phyloP scores from a whole-genome alignment of 129 eudicot genomes.

The Chrysanthemum lavandulifolium region DNA sequence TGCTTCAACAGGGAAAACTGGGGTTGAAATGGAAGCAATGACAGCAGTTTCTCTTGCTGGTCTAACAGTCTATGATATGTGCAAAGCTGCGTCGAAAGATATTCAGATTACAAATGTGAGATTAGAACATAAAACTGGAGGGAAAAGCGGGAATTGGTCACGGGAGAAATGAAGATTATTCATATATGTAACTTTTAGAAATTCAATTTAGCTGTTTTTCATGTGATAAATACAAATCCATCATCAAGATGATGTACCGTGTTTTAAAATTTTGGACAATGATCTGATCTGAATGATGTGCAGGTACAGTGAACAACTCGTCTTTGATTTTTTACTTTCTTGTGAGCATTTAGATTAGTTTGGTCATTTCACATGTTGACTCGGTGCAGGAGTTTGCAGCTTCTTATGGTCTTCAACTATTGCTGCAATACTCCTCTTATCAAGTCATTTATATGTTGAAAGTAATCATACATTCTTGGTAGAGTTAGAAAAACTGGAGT shows the following conservation, averaged over 20 bases:
- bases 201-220: not conserved
- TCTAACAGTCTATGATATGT: slow-evolving; percentile 94
- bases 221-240: not conserved
- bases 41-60: slow-evolving; percentile 87
- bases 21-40: slow-evolving; percentile 97
- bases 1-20: slow-evolving; percentile 76
- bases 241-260: slow-evolving; percentile 14
- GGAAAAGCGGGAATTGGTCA: slow-evolving; percentile 89
- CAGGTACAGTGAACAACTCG: not conserved
- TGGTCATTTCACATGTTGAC: slow-evolving; percentile 5
- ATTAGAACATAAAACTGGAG: slow-evolving; percentile 77
- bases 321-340: not conserved
- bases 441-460: not conserved
- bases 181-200: not conserved
- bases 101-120: slow-evolving; percentile 65
- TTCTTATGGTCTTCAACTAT: slow-evolving; percentile 11
- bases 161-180: slow-evolving; percentile 45
- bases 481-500: too few relatives aligned
- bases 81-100: slow-evolving; percentile 93
- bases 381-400: not conserved
- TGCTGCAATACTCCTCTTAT: not conserved
- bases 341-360: not conserved
- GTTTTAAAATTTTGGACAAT: not conserved
- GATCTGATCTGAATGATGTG: slow-evolving; percentile 19
- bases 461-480: not conserved